phyloP scores from a whole-genome alignment of 2,329 filamentous ascomycete species.

The Trichoderma sp. region DNA sequence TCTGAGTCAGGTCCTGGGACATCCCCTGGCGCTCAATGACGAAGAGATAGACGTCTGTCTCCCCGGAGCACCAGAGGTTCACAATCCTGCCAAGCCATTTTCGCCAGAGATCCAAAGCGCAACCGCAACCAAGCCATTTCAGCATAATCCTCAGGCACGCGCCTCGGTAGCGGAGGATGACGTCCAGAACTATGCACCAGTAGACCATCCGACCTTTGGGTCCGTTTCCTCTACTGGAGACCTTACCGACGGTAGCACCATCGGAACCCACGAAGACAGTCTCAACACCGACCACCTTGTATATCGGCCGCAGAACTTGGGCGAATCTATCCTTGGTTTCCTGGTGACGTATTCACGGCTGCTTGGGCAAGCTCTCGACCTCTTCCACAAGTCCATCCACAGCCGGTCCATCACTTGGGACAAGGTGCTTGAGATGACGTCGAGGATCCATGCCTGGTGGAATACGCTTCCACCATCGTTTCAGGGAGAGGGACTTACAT shows the following conservation, averaged over 20 bases:
- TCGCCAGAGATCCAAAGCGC: background rate
- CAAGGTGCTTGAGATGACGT: slow-evolving; percentile 15
- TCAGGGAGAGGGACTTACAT: slow-evolving; percentile 2
- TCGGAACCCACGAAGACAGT: background rate
- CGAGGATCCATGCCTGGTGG: slow-evolving; percentile 15
- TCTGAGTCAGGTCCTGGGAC: slow-evolving; percentile 7
- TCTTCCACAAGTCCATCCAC: slow-evolving; percentile 15
- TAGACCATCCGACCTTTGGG: slow-evolving; percentile 11
- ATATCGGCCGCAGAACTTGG: slow-evolving; percentile 1
- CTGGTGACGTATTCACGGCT: slow-evolving; percentile 12
- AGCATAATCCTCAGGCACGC: background rate
- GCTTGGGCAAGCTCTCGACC: slow-evolving; percentile 15
- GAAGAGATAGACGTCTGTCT: slow-evolving; percentile 13
- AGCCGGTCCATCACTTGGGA: slow-evolving; percentile 17
- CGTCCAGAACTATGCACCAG: background rate
- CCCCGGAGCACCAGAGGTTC: slow-evolving; percentile 6
- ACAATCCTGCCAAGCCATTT: slow-evolving; percentile 1
- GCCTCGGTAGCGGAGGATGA: background rate
- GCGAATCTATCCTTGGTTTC: slow-evolving; percentile 14
- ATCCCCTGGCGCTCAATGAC: slow-evolving; percentile 9
- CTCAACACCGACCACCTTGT: slow-evolving; percentile 6
- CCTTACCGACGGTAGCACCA: slow-evolving; percentile 7
- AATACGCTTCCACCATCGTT: slow-evolving; percentile 12
- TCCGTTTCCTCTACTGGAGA: slow-evolving; percentile 8
- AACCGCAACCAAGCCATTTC: background rate